A percentile compares a stretch with the other conserved stretches of the same genome.
phyloP scores from a whole-genome alignment of 2,329 filamentous ascomycete genomes.

The Beauveria bassiana region DNA sequence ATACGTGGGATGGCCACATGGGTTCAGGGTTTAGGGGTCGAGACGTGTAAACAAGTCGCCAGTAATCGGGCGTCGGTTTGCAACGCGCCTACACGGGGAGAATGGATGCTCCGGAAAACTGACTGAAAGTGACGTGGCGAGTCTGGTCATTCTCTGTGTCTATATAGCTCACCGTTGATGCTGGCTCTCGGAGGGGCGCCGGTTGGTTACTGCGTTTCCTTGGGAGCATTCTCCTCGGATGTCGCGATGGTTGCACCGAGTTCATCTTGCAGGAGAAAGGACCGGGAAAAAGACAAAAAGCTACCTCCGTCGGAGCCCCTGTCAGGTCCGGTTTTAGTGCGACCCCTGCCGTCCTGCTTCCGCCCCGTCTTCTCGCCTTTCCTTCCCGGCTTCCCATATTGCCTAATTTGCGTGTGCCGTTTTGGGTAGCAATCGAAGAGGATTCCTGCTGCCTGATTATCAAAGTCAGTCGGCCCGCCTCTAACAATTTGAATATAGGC shows the following conservation, averaged over 20 bases:
- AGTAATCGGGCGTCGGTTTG: too few species aligned
- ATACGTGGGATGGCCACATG: not conserved
- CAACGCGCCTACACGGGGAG: too few species aligned
- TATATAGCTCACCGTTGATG: too few species aligned
- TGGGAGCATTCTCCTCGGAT: not conserved
- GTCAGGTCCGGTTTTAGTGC: not conserved
- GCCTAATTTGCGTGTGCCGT: not conserved
- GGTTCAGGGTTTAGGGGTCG: not conserved
- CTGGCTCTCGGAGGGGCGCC: too few species aligned
- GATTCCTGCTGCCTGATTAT: not conserved
- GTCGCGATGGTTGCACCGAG: not conserved
- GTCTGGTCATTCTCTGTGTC: too few species aligned
- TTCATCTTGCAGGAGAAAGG: not conserved
- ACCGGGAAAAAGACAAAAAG: not conserved
- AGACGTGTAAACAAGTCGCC: not conserved
- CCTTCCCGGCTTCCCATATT: not conserved
- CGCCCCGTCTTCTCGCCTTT: not conserved
- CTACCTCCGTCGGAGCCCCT: not conserved
- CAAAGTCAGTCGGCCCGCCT: not conserved
- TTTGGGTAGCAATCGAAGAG: not conserved
- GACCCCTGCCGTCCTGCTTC: not conserved
- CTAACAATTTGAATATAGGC: not conserved
- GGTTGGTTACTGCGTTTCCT: not conserved
- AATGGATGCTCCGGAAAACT: too few species aligned
- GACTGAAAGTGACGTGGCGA: too few species aligned